These are phyloP conservation scores for Leishmania braziliensis DNA, from an alignment of 208 protist genomes.

Conservation along the genomic window DNA sequence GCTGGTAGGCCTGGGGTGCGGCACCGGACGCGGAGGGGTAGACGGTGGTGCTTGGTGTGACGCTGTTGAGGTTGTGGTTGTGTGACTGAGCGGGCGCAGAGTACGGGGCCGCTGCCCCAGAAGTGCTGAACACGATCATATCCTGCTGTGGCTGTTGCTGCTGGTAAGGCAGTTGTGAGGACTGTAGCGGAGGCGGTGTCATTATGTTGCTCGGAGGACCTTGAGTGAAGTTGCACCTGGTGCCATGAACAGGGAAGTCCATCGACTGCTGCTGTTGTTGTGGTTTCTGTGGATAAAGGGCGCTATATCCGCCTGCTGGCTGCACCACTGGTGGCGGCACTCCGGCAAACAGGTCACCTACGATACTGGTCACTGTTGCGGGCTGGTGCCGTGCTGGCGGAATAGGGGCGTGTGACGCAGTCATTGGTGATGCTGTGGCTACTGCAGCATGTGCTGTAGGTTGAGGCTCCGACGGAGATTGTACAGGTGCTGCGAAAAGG, in stretches of 20 bases:
- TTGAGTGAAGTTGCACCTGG: background rate
- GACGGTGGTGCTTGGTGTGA: background rate
- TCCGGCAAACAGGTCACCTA: slow-evolving; percentile 36
- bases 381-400: slow-evolving; percentile 2
- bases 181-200: background rate
- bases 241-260: background rate
- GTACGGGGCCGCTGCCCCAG: background rate
- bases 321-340: slow-evolving; percentile 5
- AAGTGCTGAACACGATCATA: background rate
- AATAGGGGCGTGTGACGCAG: background rate
- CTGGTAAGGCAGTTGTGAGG: background rate
- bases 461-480: slow-evolving; percentile 14
- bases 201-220: background rate
- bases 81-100: background rate
- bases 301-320: background rate
- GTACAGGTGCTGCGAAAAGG: slow-evolving; percentile 46
- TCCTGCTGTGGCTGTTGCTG: slow-evolving; percentile 10
- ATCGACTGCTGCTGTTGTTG: slow-evolving; percentile 6
- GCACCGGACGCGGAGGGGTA: background rate
- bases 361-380: slow-evolving; percentile 17
- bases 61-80: background rate
- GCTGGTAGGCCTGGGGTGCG: background rate
- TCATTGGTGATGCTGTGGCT: background rate
- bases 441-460: slow-evolving; percentile 2
- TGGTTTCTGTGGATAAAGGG: slow-evolving; percentile 5